These are phyloP conservation scores for Lasiosphaeria miniovina DNA, from an alignment of 495 filamentous ascomycete species.

Conservation along the genomic window DNA sequence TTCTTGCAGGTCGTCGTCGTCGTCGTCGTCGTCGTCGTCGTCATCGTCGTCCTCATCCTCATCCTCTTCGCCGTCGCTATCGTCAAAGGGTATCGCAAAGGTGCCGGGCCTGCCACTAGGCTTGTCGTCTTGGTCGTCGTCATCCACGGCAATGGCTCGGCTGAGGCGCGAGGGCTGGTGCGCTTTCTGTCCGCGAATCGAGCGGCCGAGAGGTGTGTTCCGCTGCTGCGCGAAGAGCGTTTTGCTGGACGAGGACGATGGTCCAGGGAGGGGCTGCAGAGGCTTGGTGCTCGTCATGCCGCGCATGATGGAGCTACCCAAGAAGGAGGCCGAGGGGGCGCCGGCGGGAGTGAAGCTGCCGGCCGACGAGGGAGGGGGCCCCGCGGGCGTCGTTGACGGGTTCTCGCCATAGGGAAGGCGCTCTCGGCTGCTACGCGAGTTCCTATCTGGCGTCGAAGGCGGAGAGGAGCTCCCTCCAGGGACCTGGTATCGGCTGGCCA, in stretches of 20 bases:
- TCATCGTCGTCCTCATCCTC: slow-evolving; percentile 30
- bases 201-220: slow-evolving; percentile 43
- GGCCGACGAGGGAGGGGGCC: slow-evolving; percentile 54
- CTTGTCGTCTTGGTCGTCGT: slow-evolving; percentile 34
- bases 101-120: slow-evolving; percentile 33
- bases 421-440: slow-evolving; percentile 16
- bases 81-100: slow-evolving; percentile 32
- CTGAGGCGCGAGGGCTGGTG: slow-evolving; percentile 37
- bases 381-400: slow-evolving; percentile 75
- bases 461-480: slow-evolving; percentile 29
- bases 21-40: slow-evolving; percentile 37
- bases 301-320: slow-evolving; percentile 64
- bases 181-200: slow-evolving; percentile 38
- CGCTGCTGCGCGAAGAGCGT: slow-evolving; percentile 30
- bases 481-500: slow-evolving; percentile 34
- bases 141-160: slow-evolving; percentile 33
- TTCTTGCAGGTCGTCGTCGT: background rate
- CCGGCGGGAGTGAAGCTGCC: slow-evolving; percentile 74
- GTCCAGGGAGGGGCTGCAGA: slow-evolving; percentile 59
- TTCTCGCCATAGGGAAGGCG: slow-evolving; percentile 34
- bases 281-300: slow-evolving; percentile 18
- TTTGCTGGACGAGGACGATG: slow-evolving; percentile 53
- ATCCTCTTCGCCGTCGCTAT: slow-evolving; percentile 35
- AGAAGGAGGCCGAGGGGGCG: slow-evolving; percentile 59
- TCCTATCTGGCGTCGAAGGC: slow-evolving; percentile 36